These are phyloP conservation scores for Kurtzmaniella quercitrusa DNA, from an alignment of 1,139 yeast species.

Conservation along the genomic window DNA sequence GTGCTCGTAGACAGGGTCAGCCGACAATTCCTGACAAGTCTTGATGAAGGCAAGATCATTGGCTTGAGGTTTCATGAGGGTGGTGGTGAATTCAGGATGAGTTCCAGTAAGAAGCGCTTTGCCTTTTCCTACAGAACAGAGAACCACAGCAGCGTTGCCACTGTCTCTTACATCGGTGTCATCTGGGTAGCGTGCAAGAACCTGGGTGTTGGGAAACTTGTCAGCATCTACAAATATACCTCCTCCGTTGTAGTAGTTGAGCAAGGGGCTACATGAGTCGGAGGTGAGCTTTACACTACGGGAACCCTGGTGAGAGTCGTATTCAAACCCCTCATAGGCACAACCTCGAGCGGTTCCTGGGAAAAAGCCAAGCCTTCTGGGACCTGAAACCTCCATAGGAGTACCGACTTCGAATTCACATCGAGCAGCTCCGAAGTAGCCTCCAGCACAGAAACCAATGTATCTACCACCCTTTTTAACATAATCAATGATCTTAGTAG, in stretches of 20 bases:
- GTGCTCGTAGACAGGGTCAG: constrained; percentile 37
- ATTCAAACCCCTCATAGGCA: constrained; percentile 74
- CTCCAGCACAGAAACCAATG: constrained; percentile 96
- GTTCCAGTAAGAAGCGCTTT: constrained; percentile 75
- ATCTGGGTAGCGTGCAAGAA: constrained; percentile 59
- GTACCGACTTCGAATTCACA: constrained; percentile 84
- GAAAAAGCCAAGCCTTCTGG: constrained; percentile 73
- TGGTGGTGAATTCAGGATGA: constrained; percentile 83
- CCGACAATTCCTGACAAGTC: constrained; percentile 18
- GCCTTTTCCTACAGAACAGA: constrained; percentile 70
- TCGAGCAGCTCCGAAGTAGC: constrained; percentile 70
- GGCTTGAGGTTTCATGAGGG: constrained; percentile 31
- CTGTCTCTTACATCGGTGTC: constrained; percentile 40
- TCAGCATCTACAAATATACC: constrained; percentile 77
- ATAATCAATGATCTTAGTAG: constrained; percentile 53
- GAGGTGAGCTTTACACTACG: constrained; percentile 45
- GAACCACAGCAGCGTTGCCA: constrained; percentile 59
- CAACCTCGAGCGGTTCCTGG: constrained; percentile 84
- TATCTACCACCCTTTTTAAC: constrained; percentile 77
- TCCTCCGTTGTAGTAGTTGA: constrained; percentile 80
- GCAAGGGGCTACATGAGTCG: constrained; percentile 3
- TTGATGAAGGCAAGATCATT: constrained; percentile 12
- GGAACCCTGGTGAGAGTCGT: constrained; percentile 74
- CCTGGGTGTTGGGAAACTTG: constrained; percentile 52
- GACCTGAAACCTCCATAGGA: constrained; percentile 77